phyloP scores from a whole-genome alignment of 306 rosid species.

The Coriaria nepalensis region DNA sequence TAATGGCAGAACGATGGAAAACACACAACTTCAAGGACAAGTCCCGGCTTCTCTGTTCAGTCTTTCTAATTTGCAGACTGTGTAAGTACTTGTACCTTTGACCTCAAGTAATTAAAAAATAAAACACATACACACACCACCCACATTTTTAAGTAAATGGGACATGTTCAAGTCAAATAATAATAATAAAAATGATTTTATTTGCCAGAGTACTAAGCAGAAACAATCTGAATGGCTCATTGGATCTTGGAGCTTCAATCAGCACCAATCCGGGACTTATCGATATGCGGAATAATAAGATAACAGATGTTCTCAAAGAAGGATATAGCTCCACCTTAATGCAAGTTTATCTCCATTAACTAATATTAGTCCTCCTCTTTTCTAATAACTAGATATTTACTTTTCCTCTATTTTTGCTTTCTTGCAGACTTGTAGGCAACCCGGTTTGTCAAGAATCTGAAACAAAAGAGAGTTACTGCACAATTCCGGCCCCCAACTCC shows the following conservation, averaged over 20 bases:
- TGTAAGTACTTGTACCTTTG: slow-evolving; percentile 29
- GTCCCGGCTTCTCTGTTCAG: slow-evolving; percentile 38
- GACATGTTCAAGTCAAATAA: too few species aligned
- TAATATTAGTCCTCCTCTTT: not conserved
- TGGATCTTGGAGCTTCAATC: slow-evolving; percentile 8
- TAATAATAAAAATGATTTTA: not conserved
- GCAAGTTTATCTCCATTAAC: slow-evolving; percentile 8
- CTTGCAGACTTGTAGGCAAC: slow-evolving; percentile 39
- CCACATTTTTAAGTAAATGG: too few species aligned
- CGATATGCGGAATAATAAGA: slow-evolving; percentile 15
- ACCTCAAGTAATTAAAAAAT: not conserved
- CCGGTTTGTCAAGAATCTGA: slow-evolving; percentile 29
- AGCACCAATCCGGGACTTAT: slow-evolving; percentile 9
- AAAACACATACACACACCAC: slow-evolving; percentile 5
- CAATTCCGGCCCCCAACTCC: slow-evolving; percentile 8
- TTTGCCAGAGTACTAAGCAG: slow-evolving; percentile 19
- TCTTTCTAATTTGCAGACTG: slow-evolving; percentile 31
- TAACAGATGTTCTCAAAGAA: not conserved
- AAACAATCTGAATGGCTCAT: slow-evolving; percentile 20
- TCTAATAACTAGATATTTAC: not conserved
- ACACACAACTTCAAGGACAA: slow-evolving; percentile 26
- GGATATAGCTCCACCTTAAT: slow-evolving; percentile 8
- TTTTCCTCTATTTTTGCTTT: too few species aligned
- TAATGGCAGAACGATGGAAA: slow-evolving; percentile 40
- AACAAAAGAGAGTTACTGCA: slow-evolving; percentile 23